Evolutionary conservation across 208 protist species (phyloP).

Genomic region (Angomonas deanei): DNA sequence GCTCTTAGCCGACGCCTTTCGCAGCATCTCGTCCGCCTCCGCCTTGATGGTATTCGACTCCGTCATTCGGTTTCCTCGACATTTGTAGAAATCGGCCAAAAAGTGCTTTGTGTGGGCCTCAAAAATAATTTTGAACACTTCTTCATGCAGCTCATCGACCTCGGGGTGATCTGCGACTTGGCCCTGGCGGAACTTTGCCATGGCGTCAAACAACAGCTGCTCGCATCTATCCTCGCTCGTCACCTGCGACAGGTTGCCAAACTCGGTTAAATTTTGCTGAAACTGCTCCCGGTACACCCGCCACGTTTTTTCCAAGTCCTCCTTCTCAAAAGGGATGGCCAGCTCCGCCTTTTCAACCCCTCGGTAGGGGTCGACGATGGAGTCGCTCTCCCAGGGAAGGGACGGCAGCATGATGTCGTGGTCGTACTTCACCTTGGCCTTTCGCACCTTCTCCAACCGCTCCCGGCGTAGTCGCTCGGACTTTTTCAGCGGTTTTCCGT

Average conservation of each 20-base stretch:
- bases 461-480: conserved; percentile 66
- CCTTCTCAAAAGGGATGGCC: conserved; percentile 71
- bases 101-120: conserved; percentile 88
- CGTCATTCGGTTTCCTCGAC: conserved; percentile 62
- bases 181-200: conserved; percentile 67
- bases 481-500: conserved; percentile 49
- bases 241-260: conserved; percentile 76
- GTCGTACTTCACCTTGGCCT: conserved; percentile 75
- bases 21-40: conserved; percentile 78
- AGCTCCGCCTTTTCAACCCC: conserved; percentile 52
- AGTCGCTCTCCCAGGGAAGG: conserved; percentile 84
- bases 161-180: conserved; percentile 73
- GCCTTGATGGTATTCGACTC: conserved; percentile 68
- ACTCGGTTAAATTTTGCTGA: conserved; percentile 78
- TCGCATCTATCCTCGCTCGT: conserved; percentile 75
- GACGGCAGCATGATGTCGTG: conserved; percentile 74
- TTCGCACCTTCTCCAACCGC: conserved; percentile 66
- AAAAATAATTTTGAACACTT: conserved; percentile 73
- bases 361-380: conserved; percentile 79
- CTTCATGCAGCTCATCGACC: conserved; percentile 64
- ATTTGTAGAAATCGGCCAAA: conserved; percentile 83
- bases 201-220: conserved; percentile 74
- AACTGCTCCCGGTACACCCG: conserved; percentile 67
- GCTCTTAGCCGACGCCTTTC: conserved; percentile 71
- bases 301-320: conserved; percentile 76